Conservation (phyloP, 2,329 filamentous ascomycete genomes). For the Teratosphaeria destructans region DNA sequence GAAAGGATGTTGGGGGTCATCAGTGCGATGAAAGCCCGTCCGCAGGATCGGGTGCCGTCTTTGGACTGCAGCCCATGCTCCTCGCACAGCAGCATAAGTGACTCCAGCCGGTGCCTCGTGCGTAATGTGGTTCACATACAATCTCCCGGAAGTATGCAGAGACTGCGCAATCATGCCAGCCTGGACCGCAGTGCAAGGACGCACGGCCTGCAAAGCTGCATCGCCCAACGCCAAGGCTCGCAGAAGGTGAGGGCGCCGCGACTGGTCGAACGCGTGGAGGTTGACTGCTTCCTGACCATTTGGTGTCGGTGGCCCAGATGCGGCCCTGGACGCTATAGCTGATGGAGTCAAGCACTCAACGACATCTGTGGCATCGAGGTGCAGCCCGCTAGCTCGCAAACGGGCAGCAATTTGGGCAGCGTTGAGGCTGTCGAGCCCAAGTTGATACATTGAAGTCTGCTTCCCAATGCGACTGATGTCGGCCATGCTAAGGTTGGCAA, state of each 20-base stretch:
- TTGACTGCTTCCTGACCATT: constrained; percentile 26
- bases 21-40: constrained; percentile 58
- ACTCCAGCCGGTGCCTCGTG: constrained; percentile 39
- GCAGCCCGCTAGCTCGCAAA: constrained; percentile 50
- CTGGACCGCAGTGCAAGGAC: constrained; percentile 73
- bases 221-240: constrained; percentile 21
- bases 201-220: constrained; percentile 44
- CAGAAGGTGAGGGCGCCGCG: constrained; percentile 28
- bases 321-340: constrained; percentile 10
- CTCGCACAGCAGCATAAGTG: constrained; percentile 32
- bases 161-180: constrained; percentile 70
- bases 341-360: constrained; percentile 42
- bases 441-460: constrained; percentile 66
- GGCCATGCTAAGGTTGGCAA: constrained; percentile 50
- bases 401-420: constrained; percentile 64
- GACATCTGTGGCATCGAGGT: constrained; percentile 60
- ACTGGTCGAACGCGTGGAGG: constrained; percentile 42
- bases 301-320: not conserved
- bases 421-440: constrained; percentile 88
- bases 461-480: constrained; percentile 42
- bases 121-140: constrained; percentile 67
- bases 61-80: constrained; percentile 51
- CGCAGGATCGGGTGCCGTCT: constrained; percentile 60
- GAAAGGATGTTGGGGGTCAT: constrained; percentile 53
- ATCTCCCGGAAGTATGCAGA: constrained; percentile 50